A percentile compares a stretch with the other conserved stretches of the same genome.
These are phyloP conservation scores for Lipomyces mesembrius DNA, from an alignment of 805 yeast species.

Conservation along the genomic window DNA sequence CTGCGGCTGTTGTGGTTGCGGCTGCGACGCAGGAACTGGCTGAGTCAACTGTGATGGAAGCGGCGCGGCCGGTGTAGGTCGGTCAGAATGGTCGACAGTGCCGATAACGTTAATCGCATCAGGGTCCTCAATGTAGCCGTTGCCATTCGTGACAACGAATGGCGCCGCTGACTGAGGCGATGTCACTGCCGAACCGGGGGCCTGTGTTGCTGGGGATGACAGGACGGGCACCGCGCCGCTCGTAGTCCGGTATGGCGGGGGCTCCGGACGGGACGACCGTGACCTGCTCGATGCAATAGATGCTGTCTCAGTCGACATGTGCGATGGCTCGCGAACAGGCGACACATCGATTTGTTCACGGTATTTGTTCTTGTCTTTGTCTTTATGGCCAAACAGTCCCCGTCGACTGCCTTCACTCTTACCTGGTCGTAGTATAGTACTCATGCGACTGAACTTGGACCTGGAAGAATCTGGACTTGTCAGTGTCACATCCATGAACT, in stretches of 20 bases:
- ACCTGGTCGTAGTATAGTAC: conserved; percentile 26
- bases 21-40: conserved; percentile 11
- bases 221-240: conserved; percentile 17
- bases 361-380: conserved; percentile 25
- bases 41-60: conserved; percentile 5
- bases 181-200: not conserved
- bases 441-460: conserved; percentile 25
- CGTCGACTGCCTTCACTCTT: conserved; percentile 30
- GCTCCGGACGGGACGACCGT: conserved; percentile 9
- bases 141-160: not conserved
- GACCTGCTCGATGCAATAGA: conserved; percentile 15
- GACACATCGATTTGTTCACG: conserved; percentile 15
- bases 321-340: conserved; percentile 17
- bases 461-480: not conserved
- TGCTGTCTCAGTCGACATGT: conserved; percentile 7
- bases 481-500: not conserved
- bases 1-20: conserved; percentile 13
- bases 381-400: conserved; percentile 27
- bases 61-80: not conserved
- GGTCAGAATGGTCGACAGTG: conserved; percentile 1
- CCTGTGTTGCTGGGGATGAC: conserved; percentile 10
- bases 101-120: conserved; percentile 30
- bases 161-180: not conserved
- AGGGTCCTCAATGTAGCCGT: conserved; percentile 23
- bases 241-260: conserved; percentile 8